A percentile compares a stretch with the other conserved stretches of the same genome.
phyloP scores from a whole-genome alignment of 1,284 basidiomycete genomes.

The Athelia psychrophila region DNA sequence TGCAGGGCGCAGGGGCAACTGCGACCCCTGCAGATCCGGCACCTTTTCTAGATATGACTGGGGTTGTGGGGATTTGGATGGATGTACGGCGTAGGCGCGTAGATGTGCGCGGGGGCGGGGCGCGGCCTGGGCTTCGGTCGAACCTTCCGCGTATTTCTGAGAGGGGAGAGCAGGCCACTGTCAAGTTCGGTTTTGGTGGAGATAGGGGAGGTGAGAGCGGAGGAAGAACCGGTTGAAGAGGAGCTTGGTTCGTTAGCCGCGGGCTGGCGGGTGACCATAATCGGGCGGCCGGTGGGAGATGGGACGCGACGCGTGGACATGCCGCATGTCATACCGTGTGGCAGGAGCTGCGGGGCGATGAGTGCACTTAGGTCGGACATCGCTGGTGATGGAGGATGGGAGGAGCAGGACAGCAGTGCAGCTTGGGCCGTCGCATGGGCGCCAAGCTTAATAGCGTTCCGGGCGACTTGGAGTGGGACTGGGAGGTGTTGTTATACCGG shows the following conservation, averaged over 20 bases:
- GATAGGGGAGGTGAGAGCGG: slow-evolving; percentile 13
- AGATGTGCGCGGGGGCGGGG: no score
- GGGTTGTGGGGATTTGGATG: no score
- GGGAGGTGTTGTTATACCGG: no score
- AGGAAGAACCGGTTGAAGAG: slow-evolving; percentile 2
- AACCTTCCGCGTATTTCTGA: slow-evolving; percentile 37
- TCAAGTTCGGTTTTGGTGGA: slow-evolving; percentile 21
- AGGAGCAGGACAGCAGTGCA: no score
- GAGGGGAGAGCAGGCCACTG: slow-evolving; percentile 43
- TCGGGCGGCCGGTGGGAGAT: slow-evolving; percentile 25
- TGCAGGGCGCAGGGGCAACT: slow-evolving; percentile 18
- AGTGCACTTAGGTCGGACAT: slow-evolving; percentile 30
- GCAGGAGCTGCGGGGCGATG: slow-evolving; percentile 22
- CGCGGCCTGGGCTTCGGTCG: slow-evolving; percentile 14
- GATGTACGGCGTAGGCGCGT: no score
- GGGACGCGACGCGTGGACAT: slow-evolving; percentile 23
- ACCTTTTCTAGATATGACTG: no score
- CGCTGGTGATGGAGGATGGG: no score
- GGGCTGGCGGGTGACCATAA: slow-evolving; percentile 51
- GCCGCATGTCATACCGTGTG: slow-evolving; percentile 4
- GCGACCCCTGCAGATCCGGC: no score
- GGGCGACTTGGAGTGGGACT: no score
- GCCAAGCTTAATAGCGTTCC: no score
- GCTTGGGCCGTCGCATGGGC: no score
- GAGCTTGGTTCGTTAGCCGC: slow-evolving; percentile 30